These are phyloP conservation scores for Penicillium argentinense DNA, from an alignment of 495 filamentous ascomycete genomes.

Conservation along the genomic window DNA sequence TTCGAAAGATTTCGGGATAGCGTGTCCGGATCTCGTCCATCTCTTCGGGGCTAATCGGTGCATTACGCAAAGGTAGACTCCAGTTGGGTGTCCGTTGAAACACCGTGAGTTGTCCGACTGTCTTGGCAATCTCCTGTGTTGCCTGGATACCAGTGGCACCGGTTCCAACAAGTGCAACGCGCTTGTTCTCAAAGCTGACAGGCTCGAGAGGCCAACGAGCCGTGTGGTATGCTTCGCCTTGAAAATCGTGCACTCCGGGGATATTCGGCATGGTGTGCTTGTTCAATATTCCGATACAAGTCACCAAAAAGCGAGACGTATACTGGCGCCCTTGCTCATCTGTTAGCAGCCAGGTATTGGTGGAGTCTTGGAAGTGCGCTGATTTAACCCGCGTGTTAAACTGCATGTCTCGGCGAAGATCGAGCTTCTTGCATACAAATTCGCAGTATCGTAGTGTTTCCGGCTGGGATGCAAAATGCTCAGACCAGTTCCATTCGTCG, in stretches of 20 bases:
- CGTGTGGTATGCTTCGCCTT: constrained; percentile 46
- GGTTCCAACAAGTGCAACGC: constrained; percentile 55
- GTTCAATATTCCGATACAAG: constrained; percentile 23
- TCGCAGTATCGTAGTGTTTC: constrained; percentile 28
- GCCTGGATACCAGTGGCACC: constrained; percentile 62
- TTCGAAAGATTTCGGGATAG: constrained; percentile 45
- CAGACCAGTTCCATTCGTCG: constrained; percentile 39
- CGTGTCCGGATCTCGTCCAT: constrained; percentile 38
- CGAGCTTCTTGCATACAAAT: constrained; percentile 23
- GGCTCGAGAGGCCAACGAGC: constrained; percentile 40
- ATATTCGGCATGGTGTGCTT: constrained; percentile 34
- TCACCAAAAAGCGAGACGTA: constrained; percentile 23
- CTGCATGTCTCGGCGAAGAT: constrained; percentile 28
- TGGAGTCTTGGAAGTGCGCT: constrained; percentile 22
- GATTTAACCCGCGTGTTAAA: constrained; percentile 24
- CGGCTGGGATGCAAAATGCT: constrained; percentile 45
- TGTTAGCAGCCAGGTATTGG: constrained; percentile 16
- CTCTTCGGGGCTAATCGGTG: constrained; percentile 40
- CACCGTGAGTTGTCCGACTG: constrained; percentile 42
- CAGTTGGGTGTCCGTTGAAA: constrained; percentile 57
- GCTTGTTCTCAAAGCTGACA: constrained; percentile 47
- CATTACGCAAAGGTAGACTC: constrained; percentile 49
- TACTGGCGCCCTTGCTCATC: constrained; percentile 16
- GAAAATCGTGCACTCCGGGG: constrained; percentile 54
- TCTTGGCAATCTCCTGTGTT: constrained; percentile 43